Conservation (phyloP, 257 asterid species). For the Capsicum rhomboideum region DNA sequence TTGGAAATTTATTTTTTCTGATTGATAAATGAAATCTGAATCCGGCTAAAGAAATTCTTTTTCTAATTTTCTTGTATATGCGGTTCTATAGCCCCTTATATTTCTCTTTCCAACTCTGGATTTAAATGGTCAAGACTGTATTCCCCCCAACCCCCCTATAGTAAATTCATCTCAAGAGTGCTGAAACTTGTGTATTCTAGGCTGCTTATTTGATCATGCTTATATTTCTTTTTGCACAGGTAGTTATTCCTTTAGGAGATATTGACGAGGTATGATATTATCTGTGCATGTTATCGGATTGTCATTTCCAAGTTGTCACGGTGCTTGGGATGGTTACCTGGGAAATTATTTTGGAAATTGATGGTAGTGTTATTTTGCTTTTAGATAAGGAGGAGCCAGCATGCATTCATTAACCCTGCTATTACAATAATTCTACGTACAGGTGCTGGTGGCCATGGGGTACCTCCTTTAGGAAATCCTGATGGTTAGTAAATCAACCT, state of each 20-base stretch:
- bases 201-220: not conserved
- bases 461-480: constrained; percentile 76
- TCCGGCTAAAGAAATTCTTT: not conserved
- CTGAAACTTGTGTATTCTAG: not conserved
- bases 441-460: constrained; percentile 93
- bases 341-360: constrained; percentile 4
- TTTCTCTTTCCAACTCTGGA: not conserved
- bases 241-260: constrained; percentile 79
- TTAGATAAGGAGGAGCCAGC: constrained; percentile 90
- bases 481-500: constrained; percentile 54
- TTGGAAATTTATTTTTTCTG: not conserved
- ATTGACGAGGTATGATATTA: constrained; percentile 68
- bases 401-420: constrained; percentile 88
- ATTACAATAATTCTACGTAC: constrained; percentile 68
- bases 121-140: not conserved
- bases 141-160: not conserved
- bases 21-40: not conserved
- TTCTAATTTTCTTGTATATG: not conserved
- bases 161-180: not conserved
- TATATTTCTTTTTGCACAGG: constrained; percentile 44
- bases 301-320: not conserved
- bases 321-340: constrained; percentile 2
- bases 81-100: not conserved
- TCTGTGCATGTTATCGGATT: constrained; percentile 14
- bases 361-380: constrained; percentile 8